Evolutionary conservation across 1,284 basidiomycete species (phyloP).

Genomic region (Coniophora puteana): DNA sequence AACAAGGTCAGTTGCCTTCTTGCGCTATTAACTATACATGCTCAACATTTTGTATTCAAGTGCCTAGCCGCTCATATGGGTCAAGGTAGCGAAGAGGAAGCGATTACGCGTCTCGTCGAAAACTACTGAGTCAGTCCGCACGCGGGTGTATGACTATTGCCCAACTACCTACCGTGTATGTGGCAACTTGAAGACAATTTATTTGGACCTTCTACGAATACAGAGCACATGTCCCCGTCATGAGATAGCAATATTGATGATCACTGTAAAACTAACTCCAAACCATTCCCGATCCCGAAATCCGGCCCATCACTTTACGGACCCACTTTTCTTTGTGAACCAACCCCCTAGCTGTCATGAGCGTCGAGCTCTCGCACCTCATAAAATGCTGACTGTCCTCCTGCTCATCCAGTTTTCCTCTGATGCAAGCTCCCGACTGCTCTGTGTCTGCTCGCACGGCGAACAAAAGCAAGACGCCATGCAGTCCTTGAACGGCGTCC

Average conservation of each 20-base stretch:
- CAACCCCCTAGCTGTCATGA: background rate
- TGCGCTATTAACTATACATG: background rate
- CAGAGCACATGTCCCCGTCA: too few relatives aligned
- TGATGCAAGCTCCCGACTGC: slow-evolving; percentile 41
- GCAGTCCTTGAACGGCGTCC: slow-evolving; percentile 37
- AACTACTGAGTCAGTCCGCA: slow-evolving; percentile 1
- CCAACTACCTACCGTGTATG: too few relatives aligned
- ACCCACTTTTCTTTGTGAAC: too few relatives aligned
- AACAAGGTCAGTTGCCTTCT: slow-evolving; percentile 1
- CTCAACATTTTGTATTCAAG: background rate
- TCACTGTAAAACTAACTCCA: too few relatives aligned
- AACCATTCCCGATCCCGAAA: too few relatives aligned
- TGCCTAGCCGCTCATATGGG: background rate
- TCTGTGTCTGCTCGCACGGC: slow-evolving; percentile 47
- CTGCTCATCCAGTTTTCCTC: slow-evolving; percentile 32
- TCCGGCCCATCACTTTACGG: too few relatives aligned
- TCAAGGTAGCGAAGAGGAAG: background rate
- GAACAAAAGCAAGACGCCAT: slow-evolving; percentile 38
- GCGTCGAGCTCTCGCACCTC: too few relatives aligned
- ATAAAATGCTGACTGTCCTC: too few relatives aligned
- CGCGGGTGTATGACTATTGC: too few relatives aligned
- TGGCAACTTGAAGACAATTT: too few relatives aligned
- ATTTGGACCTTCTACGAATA: too few relatives aligned
- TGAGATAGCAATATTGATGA: background rate
- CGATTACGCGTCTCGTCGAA: slow-evolving; percentile 3